Evolutionary conservation across 148 eudicot species (phyloP).

Genomic region (Persicaria tinctoria): DNA sequence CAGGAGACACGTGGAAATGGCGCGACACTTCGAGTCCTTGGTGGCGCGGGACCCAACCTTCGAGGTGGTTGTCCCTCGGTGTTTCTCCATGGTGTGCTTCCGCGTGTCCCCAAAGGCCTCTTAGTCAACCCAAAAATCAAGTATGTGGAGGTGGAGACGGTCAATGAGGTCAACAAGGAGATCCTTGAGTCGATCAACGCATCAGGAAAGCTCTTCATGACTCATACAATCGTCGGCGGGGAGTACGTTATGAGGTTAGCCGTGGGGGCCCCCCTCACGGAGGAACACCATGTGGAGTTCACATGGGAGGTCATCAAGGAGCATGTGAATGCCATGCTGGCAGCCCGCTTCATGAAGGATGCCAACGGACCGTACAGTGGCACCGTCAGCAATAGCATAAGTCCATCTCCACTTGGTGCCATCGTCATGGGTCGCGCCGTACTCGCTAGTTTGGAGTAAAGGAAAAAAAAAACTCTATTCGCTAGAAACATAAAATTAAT

Average conservation of each 20-base stretch:
- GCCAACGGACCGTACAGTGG: too few relatives aligned
- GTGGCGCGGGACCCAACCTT: conserved; percentile 26
- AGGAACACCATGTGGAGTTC: conserved; percentile 28
- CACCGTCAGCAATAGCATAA: too few relatives aligned
- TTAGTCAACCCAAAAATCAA: not conserved
- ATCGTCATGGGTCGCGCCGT: too few relatives aligned
- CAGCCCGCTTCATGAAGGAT: not conserved
- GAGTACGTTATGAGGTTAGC: conserved; percentile 36
- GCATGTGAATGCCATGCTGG: conserved; percentile 25
- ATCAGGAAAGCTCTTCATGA: conserved; percentile 33
- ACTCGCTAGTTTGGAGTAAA: too few relatives aligned
- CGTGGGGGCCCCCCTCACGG: conserved; percentile 39
- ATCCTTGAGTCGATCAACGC: conserved; percentile 41
- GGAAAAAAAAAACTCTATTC: too few relatives aligned
- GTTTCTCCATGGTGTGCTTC: conserved; percentile 40
- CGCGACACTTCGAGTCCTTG: conserved; percentile 33
- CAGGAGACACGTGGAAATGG: conserved; percentile 45
- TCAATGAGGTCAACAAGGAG: conserved; percentile 30
- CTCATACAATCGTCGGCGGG: conserved; percentile 41
- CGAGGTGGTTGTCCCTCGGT: conserved; percentile 37
- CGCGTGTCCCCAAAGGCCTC: conserved; percentile 24
- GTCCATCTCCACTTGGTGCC: too few relatives aligned
- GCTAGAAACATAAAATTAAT: too few relatives aligned
- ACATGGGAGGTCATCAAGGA: conserved; percentile 49
- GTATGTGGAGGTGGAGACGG: conserved; percentile 10